A percentile compares a stretch with the other conserved stretches of the same genome.
Conservation (phyloP, 1,284 basidiomycete species). For the Cutaneotrichosporon dermatis region DNA sequence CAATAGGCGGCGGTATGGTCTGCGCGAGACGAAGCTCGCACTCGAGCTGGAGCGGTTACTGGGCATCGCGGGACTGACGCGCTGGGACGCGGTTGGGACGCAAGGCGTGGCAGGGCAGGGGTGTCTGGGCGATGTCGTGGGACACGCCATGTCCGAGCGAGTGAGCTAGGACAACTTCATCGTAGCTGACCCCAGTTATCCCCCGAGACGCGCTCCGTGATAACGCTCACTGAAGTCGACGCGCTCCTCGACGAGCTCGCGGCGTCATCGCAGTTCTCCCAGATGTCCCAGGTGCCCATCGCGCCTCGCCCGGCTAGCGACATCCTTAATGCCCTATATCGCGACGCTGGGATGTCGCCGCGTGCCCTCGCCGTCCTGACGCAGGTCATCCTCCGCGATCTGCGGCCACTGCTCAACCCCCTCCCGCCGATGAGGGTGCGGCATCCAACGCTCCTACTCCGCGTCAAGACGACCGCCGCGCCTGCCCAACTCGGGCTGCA, state of each 20-base stretch:
- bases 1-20: constrained; percentile 62
- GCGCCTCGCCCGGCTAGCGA: not conserved
- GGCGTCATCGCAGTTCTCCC: constrained; percentile 60
- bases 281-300: constrained; percentile 37
- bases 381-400: constrained; percentile 78
- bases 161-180: not conserved
- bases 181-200: not conserved
- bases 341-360: constrained; percentile 52
- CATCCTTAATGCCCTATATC: constrained; percentile 25
- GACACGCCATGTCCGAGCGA: constrained; percentile 45
- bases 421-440: constrained; percentile 46
- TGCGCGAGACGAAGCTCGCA: constrained; percentile 67
- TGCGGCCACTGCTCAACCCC: constrained; percentile 70
- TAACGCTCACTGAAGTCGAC: constrained; percentile 55
- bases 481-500: constrained; percentile 58
- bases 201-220: constrained; percentile 12
- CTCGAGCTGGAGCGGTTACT: constrained; percentile 56
- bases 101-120: constrained; percentile 52
- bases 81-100: constrained; percentile 53
- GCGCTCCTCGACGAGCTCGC: constrained; percentile 67
- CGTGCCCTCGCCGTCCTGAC: constrained; percentile 62
- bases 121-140: constrained; percentile 66
- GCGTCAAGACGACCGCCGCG: constrained; percentile 28
- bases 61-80: constrained; percentile 49
- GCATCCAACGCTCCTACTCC: constrained; percentile 33